These are phyloP conservation scores for Thelephora ganbajun DNA, from an alignment of 768 basidiomycete species.

Conservation along the genomic window DNA sequence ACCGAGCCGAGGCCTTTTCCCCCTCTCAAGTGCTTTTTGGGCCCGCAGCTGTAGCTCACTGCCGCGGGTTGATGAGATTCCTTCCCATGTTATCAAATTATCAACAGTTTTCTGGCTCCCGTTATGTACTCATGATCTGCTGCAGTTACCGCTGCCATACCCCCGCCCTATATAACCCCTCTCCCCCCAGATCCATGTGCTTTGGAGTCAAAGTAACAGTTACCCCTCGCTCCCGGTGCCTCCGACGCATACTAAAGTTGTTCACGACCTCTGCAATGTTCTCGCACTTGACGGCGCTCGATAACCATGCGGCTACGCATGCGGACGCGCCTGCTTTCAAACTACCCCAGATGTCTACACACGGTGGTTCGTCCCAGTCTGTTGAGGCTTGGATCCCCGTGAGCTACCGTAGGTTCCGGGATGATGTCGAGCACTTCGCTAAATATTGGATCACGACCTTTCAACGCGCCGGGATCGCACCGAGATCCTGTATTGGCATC, in stretches of 20 bases:
- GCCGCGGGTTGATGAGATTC: too few species aligned
- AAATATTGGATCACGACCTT: slow-evolving; percentile 48
- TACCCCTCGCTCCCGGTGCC: not conserved
- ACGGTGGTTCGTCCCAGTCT: slow-evolving; percentile 17
- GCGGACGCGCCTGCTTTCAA: slow-evolving; percentile 44
- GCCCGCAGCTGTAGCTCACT: too few species aligned
- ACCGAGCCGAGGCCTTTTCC: too few species aligned
- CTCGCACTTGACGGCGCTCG: slow-evolving; percentile 53
- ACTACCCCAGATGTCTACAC: slow-evolving; percentile 34
- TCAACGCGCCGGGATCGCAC: slow-evolving; percentile 28
- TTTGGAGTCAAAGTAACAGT: too few species aligned
- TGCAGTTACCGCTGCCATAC: too few species aligned
- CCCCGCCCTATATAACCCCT: too few species aligned
- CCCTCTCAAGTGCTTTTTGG: too few species aligned
- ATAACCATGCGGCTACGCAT: slow-evolving; percentile 35
- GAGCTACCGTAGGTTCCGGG: slow-evolving; percentile 48
- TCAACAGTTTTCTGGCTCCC: too few species aligned
- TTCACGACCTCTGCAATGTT: slow-evolving; percentile 1
- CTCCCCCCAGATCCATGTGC: too few species aligned
- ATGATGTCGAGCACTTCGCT: slow-evolving; percentile 53
- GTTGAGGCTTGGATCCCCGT: slow-evolving; percentile 44
- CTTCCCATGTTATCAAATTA: too few species aligned
- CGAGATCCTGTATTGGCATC: slow-evolving; percentile 51
- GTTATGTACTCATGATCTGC: too few species aligned
- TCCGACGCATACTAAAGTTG: slow-evolving; percentile 8